Evolutionary conservation across 2,329 filamentous ascomycete genomes (phyloP).

Genomic region (Penicillium sp.): DNA sequence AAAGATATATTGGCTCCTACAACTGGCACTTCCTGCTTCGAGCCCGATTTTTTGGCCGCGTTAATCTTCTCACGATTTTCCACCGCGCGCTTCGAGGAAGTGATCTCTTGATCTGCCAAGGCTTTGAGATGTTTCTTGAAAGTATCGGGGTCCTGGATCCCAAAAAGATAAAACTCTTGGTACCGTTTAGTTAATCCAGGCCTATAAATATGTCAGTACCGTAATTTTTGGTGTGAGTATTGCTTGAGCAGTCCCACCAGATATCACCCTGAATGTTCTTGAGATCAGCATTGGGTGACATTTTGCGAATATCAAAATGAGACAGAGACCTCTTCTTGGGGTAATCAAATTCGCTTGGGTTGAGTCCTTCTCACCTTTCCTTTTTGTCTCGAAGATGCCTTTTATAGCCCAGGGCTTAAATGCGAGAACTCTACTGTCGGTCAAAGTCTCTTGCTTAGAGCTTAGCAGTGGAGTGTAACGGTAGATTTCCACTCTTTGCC

Average conservation of each 20-base stretch:
- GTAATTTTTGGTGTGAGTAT: not conserved
- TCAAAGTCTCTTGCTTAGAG: too few relatives aligned
- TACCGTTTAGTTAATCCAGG: slow-evolving; percentile 13
- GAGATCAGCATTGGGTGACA: too few relatives aligned
- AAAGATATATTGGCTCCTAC: slow-evolving; percentile 21
- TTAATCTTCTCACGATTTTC: slow-evolving; percentile 1
- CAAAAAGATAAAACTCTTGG: slow-evolving; percentile 13
- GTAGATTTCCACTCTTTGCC: too few relatives aligned
- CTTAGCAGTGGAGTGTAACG: too few relatives aligned
- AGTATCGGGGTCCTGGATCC: not conserved
- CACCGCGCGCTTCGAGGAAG: slow-evolving; percentile 1
- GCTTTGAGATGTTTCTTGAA: slow-evolving; percentile 7
- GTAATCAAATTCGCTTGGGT: too few relatives aligned
- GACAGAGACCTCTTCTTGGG: too few relatives aligned
- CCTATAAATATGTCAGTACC: slow-evolving; percentile 1
- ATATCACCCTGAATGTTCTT: slow-evolving; percentile 14
- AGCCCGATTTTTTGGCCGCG: too few relatives aligned
- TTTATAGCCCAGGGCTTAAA: too few relatives aligned
- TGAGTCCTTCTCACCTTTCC: too few relatives aligned
- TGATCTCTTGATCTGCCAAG: slow-evolving; percentile 4
- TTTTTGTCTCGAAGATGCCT: too few relatives aligned
- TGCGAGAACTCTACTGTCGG: too few relatives aligned
- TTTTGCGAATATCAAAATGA: too few relatives aligned
- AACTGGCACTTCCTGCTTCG: not conserved
- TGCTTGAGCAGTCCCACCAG: slow-evolving; percentile 3